Evolutionary conservation across 1,284 basidiomycete genomes (phyloP).

Genomic region (Ceratobasidium sp.): DNA sequence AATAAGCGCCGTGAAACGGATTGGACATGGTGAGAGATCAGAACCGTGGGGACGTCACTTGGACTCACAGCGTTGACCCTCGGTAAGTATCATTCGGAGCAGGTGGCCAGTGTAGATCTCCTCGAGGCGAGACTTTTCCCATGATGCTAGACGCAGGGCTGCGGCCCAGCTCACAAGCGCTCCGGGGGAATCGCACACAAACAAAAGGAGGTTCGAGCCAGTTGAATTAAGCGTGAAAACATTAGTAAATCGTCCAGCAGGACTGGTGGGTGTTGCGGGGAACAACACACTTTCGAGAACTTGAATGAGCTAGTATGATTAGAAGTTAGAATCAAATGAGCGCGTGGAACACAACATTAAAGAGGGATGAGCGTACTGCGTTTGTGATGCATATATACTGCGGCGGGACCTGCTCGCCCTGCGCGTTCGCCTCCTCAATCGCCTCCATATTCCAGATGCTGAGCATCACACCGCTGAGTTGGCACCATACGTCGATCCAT

Average conservation of each 20-base stretch:
- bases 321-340: conserved; percentile 52
- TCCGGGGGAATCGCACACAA: conserved; percentile 80
- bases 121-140: conserved; percentile 95
- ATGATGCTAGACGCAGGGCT: conserved; percentile 88
- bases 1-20: conserved; percentile 23
- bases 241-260: conserved; percentile 71
- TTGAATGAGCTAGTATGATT: conserved; percentile 78
- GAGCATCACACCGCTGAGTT: conserved; percentile 91
- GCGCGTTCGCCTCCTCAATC: conserved; percentile 80
- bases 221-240: conserved; percentile 95
- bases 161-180: conserved; percentile 90
- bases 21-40: conserved; percentile 3
- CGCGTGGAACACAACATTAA: background rate
- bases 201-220: conserved; percentile 89
- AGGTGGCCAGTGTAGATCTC: conserved; percentile 98
- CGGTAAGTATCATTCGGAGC: conserved; percentile 74
- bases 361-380: conserved; percentile 66
- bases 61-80: conserved; percentile 57
- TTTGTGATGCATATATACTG: conserved; percentile 88
- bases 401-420: conserved; percentile 85
- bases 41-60: conserved; percentile 46
- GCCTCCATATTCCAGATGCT: conserved; percentile 91
- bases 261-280: conserved; percentile 61
- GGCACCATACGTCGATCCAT: conserved; percentile 91
- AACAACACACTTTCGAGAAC: conserved; percentile 78